phyloP scores from a whole-genome alignment of 2,329 filamentous ascomycete species.

The Penicillium psychrosexuale region DNA sequence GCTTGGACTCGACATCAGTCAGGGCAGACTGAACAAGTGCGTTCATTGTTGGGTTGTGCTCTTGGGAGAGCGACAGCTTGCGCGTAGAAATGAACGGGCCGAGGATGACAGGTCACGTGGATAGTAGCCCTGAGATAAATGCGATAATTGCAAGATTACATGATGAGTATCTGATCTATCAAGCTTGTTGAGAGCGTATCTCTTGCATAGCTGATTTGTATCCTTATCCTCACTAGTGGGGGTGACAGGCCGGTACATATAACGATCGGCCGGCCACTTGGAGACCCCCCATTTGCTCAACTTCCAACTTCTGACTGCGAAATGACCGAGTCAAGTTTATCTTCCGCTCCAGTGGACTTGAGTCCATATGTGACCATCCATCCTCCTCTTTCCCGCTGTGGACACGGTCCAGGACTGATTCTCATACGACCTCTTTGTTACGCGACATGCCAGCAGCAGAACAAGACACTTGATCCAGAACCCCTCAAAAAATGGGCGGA shows the following conservation, averaged over 20 bases:
- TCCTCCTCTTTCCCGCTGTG: slow-evolving; percentile 50
- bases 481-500: slow-evolving; percentile 67
- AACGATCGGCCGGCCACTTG: not conserved
- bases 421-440: slow-evolving; percentile 40
- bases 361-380: slow-evolving; percentile 18
- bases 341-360: slow-evolving; percentile 6
- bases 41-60: slow-evolving; percentile 36
- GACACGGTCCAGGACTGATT: slow-evolving; percentile 49
- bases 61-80: not conserved
- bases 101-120: slow-evolving; percentile 8
- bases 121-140: not conserved
- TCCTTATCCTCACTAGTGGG: not conserved
- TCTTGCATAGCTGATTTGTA: not conserved
- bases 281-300: not conserved
- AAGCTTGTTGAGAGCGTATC: not conserved
- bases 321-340: not conserved
- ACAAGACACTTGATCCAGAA: slow-evolving; percentile 50
- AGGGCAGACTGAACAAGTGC: slow-evolving; percentile 38
- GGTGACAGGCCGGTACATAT: not conserved
- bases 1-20: slow-evolving; percentile 41
- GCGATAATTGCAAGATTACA: not conserved
- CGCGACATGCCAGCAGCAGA: slow-evolving; percentile 28
- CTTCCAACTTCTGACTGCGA: not conserved
- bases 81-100: not conserved
- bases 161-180: not conserved